Evolutionary conservation across 2,329 filamentous ascomycete genomes (phyloP).

Genomic region (Fusarium sp.): DNA sequence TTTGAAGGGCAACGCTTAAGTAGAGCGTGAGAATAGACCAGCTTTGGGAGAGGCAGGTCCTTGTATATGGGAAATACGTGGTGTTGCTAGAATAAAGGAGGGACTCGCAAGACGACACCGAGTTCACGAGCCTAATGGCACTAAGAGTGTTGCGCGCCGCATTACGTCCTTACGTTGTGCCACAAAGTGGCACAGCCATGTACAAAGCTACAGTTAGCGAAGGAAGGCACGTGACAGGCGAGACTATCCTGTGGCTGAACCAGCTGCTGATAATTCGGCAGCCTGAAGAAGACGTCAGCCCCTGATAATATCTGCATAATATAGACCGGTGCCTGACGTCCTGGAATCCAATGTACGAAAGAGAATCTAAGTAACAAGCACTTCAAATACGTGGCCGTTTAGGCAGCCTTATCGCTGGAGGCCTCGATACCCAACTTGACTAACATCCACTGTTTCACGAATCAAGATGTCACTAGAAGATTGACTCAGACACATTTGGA

Average conservation of each 20-base stretch:
- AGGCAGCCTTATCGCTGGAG: slow-evolving; percentile 2
- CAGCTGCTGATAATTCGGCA: slow-evolving; percentile 28
- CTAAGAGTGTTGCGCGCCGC: slow-evolving; percentile 43
- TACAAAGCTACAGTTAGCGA: background rate
- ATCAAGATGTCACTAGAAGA: background rate
- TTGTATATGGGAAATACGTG: slow-evolving; percentile 40
- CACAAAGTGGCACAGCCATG: slow-evolving; percentile 42
- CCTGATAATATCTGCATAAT: slow-evolving; percentile 24
- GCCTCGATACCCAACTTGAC: slow-evolving; percentile 2
- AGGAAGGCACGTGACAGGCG: slow-evolving; percentile 29
- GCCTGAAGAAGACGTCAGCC: slow-evolving; percentile 43
- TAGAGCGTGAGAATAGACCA: slow-evolving; percentile 12
- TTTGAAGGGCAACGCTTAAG: background rate
- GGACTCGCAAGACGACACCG: slow-evolving; percentile 48
- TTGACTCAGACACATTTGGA: background rate
- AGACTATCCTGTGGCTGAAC: slow-evolving; percentile 8
- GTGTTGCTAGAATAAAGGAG: slow-evolving; percentile 48
- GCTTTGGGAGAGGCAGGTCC: slow-evolving; percentile 12
- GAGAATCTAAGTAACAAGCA: background rate
- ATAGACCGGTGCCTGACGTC: slow-evolving; percentile 29
- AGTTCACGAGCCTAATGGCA: slow-evolving; percentile 49
- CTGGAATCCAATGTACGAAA: background rate
- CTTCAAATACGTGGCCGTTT: slow-evolving; percentile 3
- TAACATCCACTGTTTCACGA: background rate
- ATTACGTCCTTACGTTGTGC: slow-evolving; percentile 36